These are phyloP conservation scores for Erodium texanum DNA, from an alignment of 441 rosid species.

Conservation along the genomic window DNA sequence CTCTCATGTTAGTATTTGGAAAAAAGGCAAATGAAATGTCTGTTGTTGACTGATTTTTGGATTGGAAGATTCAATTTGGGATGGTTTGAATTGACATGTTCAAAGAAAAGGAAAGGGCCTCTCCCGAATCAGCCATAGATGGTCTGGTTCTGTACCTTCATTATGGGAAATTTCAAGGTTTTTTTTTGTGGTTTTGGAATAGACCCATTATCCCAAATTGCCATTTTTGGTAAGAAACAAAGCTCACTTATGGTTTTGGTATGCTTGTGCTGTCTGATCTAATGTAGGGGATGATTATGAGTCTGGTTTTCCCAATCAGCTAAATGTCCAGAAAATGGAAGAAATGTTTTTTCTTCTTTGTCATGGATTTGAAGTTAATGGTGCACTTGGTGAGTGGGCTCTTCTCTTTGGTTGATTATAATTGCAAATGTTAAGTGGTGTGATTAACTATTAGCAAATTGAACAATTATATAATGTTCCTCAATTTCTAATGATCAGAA, in stretches of 20 bases:
- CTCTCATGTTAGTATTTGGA: too few relatives aligned
- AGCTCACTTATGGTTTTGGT: background rate
- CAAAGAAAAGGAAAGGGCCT: too few relatives aligned
- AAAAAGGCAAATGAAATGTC: too few relatives aligned
- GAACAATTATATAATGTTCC: too few relatives aligned
- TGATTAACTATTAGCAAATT: too few relatives aligned
- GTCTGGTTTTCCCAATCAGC: too few relatives aligned
- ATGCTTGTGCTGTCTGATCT: background rate
- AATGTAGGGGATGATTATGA: background rate
- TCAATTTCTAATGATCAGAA: too few relatives aligned
- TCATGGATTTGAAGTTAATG: background rate
- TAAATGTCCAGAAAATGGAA: too few relatives aligned
- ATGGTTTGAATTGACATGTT: too few relatives aligned
- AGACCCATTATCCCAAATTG: too few relatives aligned
- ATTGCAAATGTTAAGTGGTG: background rate
- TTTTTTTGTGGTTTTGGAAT: background rate
- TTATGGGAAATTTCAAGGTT: background rate
- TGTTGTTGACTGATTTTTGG: too few relatives aligned
- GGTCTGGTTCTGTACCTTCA: background rate
- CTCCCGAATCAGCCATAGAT: background rate
- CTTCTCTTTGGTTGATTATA: background rate
- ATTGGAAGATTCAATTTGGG: background rate
- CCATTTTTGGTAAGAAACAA: background rate
- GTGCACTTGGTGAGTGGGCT: background rate
- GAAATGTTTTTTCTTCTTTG: background rate